These are phyloP conservation scores for Camellia sinensis DNA, from an alignment of 148 eudicot species.

Conservation along the genomic window DNA sequence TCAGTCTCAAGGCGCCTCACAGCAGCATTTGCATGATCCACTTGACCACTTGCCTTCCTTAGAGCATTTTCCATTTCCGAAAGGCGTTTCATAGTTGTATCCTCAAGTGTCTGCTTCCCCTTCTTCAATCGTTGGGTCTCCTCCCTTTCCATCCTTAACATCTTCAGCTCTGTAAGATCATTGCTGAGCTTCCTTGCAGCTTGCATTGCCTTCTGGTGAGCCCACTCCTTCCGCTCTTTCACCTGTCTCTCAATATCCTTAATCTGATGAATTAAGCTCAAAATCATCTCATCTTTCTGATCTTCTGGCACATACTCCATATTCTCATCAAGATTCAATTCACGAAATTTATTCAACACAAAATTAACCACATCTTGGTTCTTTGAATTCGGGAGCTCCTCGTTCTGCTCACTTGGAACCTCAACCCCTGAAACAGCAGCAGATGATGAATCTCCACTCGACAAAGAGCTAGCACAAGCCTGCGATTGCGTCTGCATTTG, in stretches of 20 bases:
- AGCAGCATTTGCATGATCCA: conserved; percentile 88
- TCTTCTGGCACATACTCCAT: conserved; percentile 63
- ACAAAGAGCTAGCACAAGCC: conserved; percentile 39
- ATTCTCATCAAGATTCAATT: conserved; percentile 82
- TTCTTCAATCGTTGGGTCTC: conserved; percentile 85
- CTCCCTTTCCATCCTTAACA: conserved; percentile 86
- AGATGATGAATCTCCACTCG: conserved; percentile 39
- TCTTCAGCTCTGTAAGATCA: conserved; percentile 81
- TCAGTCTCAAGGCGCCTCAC: conserved; percentile 84
- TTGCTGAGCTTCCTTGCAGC: conserved; percentile 86
- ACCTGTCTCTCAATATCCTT: conserved; percentile 88
- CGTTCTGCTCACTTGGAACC: conserved; percentile 33
- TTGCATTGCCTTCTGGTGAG: conserved; percentile 97
- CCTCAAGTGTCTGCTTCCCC: conserved; percentile 88
- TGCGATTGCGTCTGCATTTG: conserved; percentile 49
- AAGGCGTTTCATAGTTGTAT: conserved; percentile 79
- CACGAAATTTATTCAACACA: conserved; percentile 74
- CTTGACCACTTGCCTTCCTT: conserved; percentile 88
- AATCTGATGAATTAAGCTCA: conserved; percentile 69
- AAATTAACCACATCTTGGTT: conserved; percentile 69
- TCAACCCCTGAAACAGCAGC: conserved; percentile 34
- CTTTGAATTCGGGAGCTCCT: conserved; percentile 43
- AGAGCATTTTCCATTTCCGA: conserved; percentile 91
- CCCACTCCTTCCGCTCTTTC: conserved; percentile 94
- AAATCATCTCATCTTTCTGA: conserved; percentile 82